Evolutionary conservation across 108 stramenopile genomes (phyloP), one percentile per base, ranked within the genome.

Genomic region (Pseudonitzschia multiseries): DNA sequence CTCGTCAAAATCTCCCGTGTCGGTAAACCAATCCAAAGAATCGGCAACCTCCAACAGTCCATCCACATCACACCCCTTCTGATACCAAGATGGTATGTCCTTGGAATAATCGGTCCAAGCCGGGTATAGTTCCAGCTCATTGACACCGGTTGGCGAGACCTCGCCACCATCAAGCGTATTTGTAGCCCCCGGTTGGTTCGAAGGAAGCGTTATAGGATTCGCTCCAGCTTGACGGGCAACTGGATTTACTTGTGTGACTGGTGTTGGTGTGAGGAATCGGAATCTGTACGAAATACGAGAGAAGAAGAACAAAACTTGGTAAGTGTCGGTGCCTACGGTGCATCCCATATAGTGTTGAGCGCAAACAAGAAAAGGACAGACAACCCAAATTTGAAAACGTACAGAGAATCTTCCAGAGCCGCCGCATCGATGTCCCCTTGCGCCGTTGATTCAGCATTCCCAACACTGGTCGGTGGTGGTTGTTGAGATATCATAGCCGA

Each of bases 321-420:
- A 5, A 28, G 65, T 42, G n/a, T 21, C 13, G 31, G 40, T 40
- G 33, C 36, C 36, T 36, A n/a, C n/a, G n/a, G n/a, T n/a, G n/a
- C n/a, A n/a, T 36, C 36, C 4, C 36, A 36, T 5, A 6, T 2
- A 28, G 33, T 44, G 18, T 43, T 48, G 12, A 13, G 28, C n/a
- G 36, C 24, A 40, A n/a, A 8, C 21, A n/a, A 14, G 6, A 31
- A 24, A 50, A 32, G 51, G 3, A 27, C 20, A 63, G 46, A 64
- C 44, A 40, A 61, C 18, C 14, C 20, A 75, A 52, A 0, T 4
- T 65, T 43, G 33, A 0, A 17, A 53, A 90, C 93, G 78, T 84
- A 93, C 90, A 94, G 79, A 15, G 93, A 90, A 79, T 94, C 93
- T 74, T 94, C 93, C 71, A 94, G 75, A 12, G 84, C 86, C 28